Base-by-base conservation (phyloP, 148 eudicot species). In the Camellia lanceoleosa region DNA sequence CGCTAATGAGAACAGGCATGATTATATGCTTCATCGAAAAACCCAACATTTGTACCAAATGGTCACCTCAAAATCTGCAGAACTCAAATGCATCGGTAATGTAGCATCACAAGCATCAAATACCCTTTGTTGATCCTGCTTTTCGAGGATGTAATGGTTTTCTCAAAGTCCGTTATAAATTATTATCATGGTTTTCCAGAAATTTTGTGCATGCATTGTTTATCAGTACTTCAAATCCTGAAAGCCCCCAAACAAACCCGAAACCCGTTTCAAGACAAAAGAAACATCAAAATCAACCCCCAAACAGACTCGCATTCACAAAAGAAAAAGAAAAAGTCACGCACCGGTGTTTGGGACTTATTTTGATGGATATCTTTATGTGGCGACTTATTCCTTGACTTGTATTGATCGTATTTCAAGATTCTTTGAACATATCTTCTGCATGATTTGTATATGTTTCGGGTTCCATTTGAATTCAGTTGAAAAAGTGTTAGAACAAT, bases 51-150 rank as follows among this genome's bases (percentile, higher is more conserved):
- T 8, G 89, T 84, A 72, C 82, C 81, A 10, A 86, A 73, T 84
- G 89, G 88, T 63, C 86, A 56, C 72, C 83, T 30, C 87, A 77
- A 20, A 84, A 81, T 65, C 68, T 71, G 23, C 88, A 80, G 68
- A 83, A 80, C 74, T 42, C 85, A 2, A 80, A 52, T 82, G 60
- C 74, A 9, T 67, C 67, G 81, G 80, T 78, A 84, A 68, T 43
- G 18, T 78, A 43, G 20, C 83, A 68, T 58, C 85, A 42, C 86
- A 74, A 51, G 55, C 51, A 2, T 47, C 83, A 14, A 78, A 76
- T 75, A 41, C 80, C 7, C 20, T 62, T 0, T n/a, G 71, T 70
- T 51, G 84, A 83, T 62, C 84, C 89, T 56, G 54, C 79, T 19
- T 49, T 52, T 66, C 85, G 83, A 59, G 89, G 84, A 46, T 87